phyloP scores from a whole-genome alignment of 441 rosid genomes.

The Croton setiger region DNA sequence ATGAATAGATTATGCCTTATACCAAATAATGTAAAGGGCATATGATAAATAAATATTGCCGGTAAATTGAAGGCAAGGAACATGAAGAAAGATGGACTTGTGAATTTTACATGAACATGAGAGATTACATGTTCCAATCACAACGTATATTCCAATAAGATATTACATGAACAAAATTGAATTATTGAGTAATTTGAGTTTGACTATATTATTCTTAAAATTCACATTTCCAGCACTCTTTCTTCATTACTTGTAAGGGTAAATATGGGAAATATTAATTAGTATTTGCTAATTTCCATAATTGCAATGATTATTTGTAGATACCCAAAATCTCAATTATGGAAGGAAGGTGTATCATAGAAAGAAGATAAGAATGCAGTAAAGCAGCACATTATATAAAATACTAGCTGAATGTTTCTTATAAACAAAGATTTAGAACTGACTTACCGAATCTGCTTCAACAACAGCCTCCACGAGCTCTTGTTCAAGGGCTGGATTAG shows the following conservation, averaged over 20 bases:
- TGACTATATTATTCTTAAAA: too few relatives aligned
- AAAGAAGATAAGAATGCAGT: not conserved
- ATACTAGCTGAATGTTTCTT: not conserved
- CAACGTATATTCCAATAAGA: not conserved
- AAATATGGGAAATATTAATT: too few relatives aligned
- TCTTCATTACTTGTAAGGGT: too few relatives aligned
- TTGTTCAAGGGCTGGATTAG: conserved; percentile 65
- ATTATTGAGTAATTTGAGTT: too few relatives aligned
- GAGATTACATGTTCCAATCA: not conserved
- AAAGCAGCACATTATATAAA: not conserved
- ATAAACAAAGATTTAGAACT: conserved; percentile 5
- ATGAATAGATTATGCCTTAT: not conserved
- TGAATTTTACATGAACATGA: not conserved
- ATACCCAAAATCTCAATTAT: too few relatives aligned
- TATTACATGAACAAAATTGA: too few relatives aligned
- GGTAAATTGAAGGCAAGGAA: not conserved
- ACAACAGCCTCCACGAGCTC: conserved; percentile 65
- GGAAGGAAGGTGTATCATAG: not conserved
- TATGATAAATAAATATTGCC: not conserved
- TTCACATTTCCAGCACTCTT: too few relatives aligned
- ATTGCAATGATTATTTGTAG: too few relatives aligned
- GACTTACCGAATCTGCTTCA: conserved; percentile 72
- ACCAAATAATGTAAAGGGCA: not conserved
- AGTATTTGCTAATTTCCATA: too few relatives aligned
- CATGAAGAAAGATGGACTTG: not conserved